A percentile compares a stretch with the other conserved stretches of the same genome.
phyloP scores from a whole-genome alignment of 148 eudicot genomes.

The Talinum fruticosum region DNA sequence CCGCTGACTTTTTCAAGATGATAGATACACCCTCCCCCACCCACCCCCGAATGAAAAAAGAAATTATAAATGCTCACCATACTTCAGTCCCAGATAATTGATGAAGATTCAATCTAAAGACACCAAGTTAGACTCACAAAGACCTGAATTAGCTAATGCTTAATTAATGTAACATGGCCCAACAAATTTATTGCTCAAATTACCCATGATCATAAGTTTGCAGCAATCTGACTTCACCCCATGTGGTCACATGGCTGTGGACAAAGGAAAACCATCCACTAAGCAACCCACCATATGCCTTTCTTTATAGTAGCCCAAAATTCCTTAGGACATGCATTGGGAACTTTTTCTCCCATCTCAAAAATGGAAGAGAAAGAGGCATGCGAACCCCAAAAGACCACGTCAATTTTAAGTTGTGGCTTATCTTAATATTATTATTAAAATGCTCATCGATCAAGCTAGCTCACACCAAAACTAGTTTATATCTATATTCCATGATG shows the following conservation, averaged over 20 bases:
- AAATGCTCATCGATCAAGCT: not conserved
- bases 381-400: not conserved
- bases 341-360: not conserved
- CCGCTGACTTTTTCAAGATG: conserved; percentile 12
- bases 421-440: not conserved
- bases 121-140: conserved; percentile 2
- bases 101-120: conserved; percentile 2
- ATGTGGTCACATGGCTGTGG: conserved; percentile 27
- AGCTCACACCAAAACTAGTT: not conserved
- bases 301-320: not conserved
- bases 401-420: not conserved
- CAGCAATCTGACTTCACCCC: conserved; percentile 9
- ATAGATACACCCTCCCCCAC: not conserved
- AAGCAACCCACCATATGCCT: conserved; percentile 14
- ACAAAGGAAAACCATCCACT: conserved; percentile 16
- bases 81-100: not conserved
- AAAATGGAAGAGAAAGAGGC: not conserved
- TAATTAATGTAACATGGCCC: conserved; percentile 25
- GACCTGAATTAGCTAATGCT: conserved; percentile 12
- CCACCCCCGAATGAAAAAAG: not conserved
- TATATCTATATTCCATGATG: conserved; percentile 5
- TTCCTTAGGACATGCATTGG: not conserved
- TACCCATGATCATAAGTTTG: not conserved
- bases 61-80: not conserved
- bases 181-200: not conserved